Evolutionary conservation across 331 rosid genomes (phyloP), one percentile per base, ranked within the genome.

Genomic region (Pyracantha coccinea): DNA sequence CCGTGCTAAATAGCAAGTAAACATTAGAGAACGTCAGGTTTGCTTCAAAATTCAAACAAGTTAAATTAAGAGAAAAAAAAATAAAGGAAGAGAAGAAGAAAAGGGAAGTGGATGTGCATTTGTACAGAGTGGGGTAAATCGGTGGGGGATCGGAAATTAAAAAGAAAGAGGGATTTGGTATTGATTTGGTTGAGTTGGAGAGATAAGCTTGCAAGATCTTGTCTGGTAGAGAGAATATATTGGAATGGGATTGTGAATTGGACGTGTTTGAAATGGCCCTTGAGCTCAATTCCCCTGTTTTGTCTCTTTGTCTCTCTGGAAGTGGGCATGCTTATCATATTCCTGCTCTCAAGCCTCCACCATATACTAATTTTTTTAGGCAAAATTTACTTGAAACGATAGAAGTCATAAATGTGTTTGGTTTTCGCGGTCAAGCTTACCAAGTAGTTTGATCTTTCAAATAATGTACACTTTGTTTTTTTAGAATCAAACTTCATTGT

Each of bases 161-260:
- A n/a, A n/a, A n/a, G n/a, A n/a, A n/a, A n/a, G n/a, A n/a, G n/a
- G n/a, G n/a, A n/a, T n/a, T n/a, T n/a, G 66, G 66, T 75, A 73
- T 71, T 72, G 88, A 81, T 83, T 77, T 72, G 82, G 79, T 78
- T 45, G 80, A 80, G 84, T 80, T 74, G 78, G 78, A 86, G 84
- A 78, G 79, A 78, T 84, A 62, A 72, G 82, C 82, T 6, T 84
- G 85, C 86, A 86, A 89, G 96, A 92, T 92, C 80, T 86, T 89
- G 96, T 87, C 93, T 89, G 89, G 79, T 83, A 44, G 55, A 87
- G 74, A 77, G 87, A 89, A 78, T 47, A 76, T 73, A 76, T 73
- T 61, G 66, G 62, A 61, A 80, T 71, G 84, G 80, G 82, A 72
- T 74, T 57, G 85, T 79, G 85, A 75, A 86, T 50, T 66, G 84